Evolutionary conservation across 352 stramenopile genomes (phyloP), one percentile per base, ranked within the genome.

Genomic region (Phytophthora capsici): DNA sequence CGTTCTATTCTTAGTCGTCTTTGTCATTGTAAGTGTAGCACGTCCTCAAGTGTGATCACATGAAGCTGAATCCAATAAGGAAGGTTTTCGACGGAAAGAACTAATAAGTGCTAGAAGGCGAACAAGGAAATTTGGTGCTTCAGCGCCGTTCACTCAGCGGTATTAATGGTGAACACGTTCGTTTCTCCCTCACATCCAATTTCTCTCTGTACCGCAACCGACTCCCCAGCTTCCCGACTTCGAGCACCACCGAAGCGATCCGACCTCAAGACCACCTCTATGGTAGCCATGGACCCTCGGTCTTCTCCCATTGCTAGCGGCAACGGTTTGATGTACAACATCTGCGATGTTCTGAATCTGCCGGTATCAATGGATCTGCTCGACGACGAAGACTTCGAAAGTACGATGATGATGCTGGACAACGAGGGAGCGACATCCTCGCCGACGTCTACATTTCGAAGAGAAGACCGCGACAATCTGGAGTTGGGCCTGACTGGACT

Each of bases 391-490:
- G 82, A 89, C 45, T 82, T 89, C 41, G 80, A 88, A 65, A 86
- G 71, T 66, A 86, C 80, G 20, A 85, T 89, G 77, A 77, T 84
- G 73, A 69, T 91, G 76, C 67, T 91, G 9, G 78, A 87, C 34
- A 68, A 73, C 58, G 23, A 51, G 1, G 54, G 36, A 10, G 30
- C 55, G 32, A 20, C 55, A 19, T 63, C 59, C 25, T 66, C 69
- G 12, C 55, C 50, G 0, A 68, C 50, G 14, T 68, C 61, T 19
- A 45, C 40, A 17, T 69, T 75, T 22, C 68, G 59, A 38, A 64
- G 77, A 25, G 73, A 78, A 47, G 73, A 73, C 17, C 36, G 67
- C 2, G 75, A 88, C n/a, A 74, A 51, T 14, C 40, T 87, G 22
- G 78, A 87, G 17, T 69, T 86, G 36, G 79, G 61, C 30, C 49